Percentiles rank a stretch among this genome's conserved stretches.
These are phyloP conservation scores for Saturnispora saitoi DNA, from an alignment of 805 yeast species.

Conservation along the genomic window DNA sequence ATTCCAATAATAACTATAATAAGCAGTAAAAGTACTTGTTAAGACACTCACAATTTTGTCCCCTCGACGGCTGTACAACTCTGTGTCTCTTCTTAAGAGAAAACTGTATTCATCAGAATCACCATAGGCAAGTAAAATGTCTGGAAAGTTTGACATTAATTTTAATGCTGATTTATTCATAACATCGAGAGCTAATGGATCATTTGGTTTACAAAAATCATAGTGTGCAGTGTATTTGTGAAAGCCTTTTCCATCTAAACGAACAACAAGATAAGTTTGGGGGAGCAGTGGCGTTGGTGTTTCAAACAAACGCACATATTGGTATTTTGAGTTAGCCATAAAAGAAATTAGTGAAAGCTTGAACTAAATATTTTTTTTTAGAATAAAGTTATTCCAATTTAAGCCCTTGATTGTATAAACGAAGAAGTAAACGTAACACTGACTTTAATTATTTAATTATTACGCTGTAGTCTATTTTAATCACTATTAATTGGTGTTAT, in stretches of 20 bases:
- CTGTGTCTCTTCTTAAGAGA: conserved; percentile 54
- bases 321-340: conserved; percentile 83
- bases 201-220: conserved; percentile 82
- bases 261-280: conserved; percentile 69
- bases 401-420: too few species aligned
- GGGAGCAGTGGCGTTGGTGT: conserved; percentile 64
- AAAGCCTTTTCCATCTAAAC: conserved; percentile 92
- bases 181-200: conserved; percentile 58
- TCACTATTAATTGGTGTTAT: too few species aligned
- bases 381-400: too few species aligned
- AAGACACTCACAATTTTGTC: conserved; percentile 74
- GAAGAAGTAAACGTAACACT: too few species aligned
- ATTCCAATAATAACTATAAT: conserved; percentile 64
- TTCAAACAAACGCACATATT: conserved; percentile 81
- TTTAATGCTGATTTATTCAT: conserved; percentile 76
- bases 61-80: conserved; percentile 74
- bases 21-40: conserved; percentile 72
- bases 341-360: not conserved
- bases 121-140: conserved; percentile 77
- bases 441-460: too few species aligned
- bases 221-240: conserved; percentile 74
- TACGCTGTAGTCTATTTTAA: too few species aligned
- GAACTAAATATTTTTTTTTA: too few species aligned
- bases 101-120: conserved; percentile 94
- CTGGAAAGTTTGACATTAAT: conserved; percentile 58